Base-by-base conservation (phyloP, 306 rosid species). In the Coriaria nepalensis region DNA sequence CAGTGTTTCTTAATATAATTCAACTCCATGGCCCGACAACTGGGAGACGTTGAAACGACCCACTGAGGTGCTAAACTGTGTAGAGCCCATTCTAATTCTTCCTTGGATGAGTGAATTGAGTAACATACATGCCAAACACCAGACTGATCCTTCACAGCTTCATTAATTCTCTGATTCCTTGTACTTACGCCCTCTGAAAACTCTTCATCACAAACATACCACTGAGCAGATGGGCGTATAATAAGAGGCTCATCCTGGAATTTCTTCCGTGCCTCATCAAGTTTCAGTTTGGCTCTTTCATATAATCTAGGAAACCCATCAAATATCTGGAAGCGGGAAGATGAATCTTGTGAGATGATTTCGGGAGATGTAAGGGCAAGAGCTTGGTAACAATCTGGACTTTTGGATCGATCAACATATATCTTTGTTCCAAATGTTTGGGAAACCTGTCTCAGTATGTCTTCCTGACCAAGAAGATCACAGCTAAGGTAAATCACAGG, bases 41-140 rank as follows among this genome's bases (percentile, higher is more conserved):
- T 67, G 32, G 93, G 84, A 53, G 93, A 78, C 41, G 90, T 86
- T 51, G 96, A 86, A 74, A 86, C 79, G 59, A 82, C 86, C 96
- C 93, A 86, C 63, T 74, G 76, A 47, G 96, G 93, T 43, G 75
- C 60, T 50, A 86, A 84, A 77, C 78, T 78, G 57, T 70, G 78
- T 48, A 86, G 78, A 9, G 86, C 86, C 81, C 85, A 73, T 67
- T 86, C 96, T 54, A 86, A 70, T 72, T 86, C 96, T 47, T 74
- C 86, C 72, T 63, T 74, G 34, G 88, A 81, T 8, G 93, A 82
- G 79, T 86, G 93, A 66, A 77, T 79, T 5, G 93, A 65, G 55
- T 74, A 86, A 66, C 93, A 86, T 20, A 82, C 83, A 68, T 82
- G 93, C 90, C 96, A 82, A 61, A 86, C 80, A 33, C 96, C 90